Percentiles rank a stretch among this genome's conserved stretches.
Evolutionary conservation across 164 flowering plant species (phyloP).

Genomic region (Tetracentron sinense): DNA sequence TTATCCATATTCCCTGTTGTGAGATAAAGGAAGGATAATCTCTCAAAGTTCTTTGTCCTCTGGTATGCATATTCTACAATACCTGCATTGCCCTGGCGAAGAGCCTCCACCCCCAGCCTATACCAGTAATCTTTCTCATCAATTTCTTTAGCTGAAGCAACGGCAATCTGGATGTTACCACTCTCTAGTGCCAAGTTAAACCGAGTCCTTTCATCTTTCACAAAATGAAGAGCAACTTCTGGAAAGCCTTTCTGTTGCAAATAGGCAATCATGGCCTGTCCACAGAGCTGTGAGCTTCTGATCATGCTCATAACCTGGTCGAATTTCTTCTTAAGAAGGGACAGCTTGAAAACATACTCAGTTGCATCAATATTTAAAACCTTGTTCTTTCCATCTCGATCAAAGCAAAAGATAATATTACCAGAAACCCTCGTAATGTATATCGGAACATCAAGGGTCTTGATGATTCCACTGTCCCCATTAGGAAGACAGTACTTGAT

Average conservation of each 20-base stretch:
- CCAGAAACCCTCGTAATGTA: conserved; percentile 41
- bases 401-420: conserved; percentile 41
- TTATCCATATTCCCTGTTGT: conserved; percentile 37
- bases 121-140: conserved; percentile 47
- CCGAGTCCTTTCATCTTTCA: conserved; percentile 43
- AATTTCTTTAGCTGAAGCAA: conserved; percentile 41
- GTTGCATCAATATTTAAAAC: conserved; percentile 41
- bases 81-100: conserved; percentile 42
- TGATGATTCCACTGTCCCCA: conserved; percentile 48
- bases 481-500: conserved; percentile 56
- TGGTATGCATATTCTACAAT: conserved; percentile 47
- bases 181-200: conserved; percentile 41
- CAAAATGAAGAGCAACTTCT: conserved; percentile 50
- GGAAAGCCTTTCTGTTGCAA: conserved; percentile 52
- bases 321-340: conserved; percentile 36
- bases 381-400: conserved; percentile 45
- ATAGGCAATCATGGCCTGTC: conserved; percentile 55
- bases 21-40: conserved; percentile 41
- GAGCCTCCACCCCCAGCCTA: conserved; percentile 42
- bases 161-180: conserved; percentile 41
- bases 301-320: conserved; percentile 59
- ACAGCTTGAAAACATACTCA: conserved; percentile 46
- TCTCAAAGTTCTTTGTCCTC: conserved; percentile 43
- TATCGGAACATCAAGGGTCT: conserved; percentile 47
- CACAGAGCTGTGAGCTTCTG: conserved; percentile 42